Evolutionary conservation across 768 basidiomycete species (phyloP), one percentile per base, ranked within the genome.

Genomic region (Auricularia cornea): DNA sequence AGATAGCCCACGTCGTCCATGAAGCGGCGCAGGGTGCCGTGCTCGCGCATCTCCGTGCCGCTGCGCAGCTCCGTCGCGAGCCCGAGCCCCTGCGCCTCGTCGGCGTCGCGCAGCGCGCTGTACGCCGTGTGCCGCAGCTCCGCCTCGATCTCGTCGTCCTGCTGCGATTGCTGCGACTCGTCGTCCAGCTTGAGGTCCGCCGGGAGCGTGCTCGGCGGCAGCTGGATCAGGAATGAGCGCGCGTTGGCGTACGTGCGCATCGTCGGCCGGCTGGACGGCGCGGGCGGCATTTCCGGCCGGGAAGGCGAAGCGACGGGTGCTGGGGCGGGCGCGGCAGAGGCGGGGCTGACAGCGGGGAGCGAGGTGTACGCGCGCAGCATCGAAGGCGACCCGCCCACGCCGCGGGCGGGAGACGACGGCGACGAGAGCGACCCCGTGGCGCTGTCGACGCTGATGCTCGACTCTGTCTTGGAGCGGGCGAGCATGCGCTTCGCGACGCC

Each of bases 1-100:
- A 93, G 74, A 73, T 92, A 94, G 0, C 92, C 92, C 2, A 92
- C 82, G 68, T 92, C 91, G 65, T 94, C 92, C 51, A 92, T 72
- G 70, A 93, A 93, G 18, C 89, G 78, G 65, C 91, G 79, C 61
- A 80, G 86, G 74, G 93, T 90, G 14, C 92, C 92, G 71, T 89
- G 33, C 57, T 56, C 59, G 67, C 71, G 11, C 70, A 73, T 61
- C 74, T 80, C 11, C 71, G 72, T 70, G 80, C 78, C 38, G 75
- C 74, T 68, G 77, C 77, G 10, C 74, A 66, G 35, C 73, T 73
- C 60, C 74, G 77, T 26, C 70, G 70, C 79, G 80, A 2, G 80
- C 77, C 1, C 72, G 69, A 59, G 75, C 72, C 16, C 78, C 73
- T 38, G 75, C 70, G 61, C 88, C 68, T 91, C 91, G 1, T 88